Percentiles rank a stretch among this genome's conserved stretches.
Conservation (phyloP, 78 protist species). For the Chrysochromulina tobinii region DNA sequence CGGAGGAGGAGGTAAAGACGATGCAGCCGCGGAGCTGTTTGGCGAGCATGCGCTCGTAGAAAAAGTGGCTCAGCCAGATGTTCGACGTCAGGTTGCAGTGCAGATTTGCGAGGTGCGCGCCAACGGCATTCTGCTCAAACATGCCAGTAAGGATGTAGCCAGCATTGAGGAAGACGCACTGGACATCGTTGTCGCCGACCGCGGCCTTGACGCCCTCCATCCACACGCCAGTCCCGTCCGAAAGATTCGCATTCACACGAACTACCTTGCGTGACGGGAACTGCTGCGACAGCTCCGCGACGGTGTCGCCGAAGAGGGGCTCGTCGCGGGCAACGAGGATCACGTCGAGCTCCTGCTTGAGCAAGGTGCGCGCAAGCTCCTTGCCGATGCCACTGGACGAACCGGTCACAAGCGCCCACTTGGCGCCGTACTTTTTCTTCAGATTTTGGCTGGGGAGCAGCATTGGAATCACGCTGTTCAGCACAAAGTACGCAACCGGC, state of each 20-base stretch:
- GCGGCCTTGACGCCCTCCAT: neutral
- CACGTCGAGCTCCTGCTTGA: constrained; percentile 37
- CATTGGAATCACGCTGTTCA: neutral
- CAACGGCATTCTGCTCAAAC: neutral
- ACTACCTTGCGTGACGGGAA: constrained; percentile 2
- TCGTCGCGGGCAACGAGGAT: constrained; percentile 44
- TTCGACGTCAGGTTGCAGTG: constrained; percentile 15
- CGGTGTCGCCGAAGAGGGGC: neutral
- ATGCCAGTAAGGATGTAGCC: constrained; percentile 20
- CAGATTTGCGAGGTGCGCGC: neutral
- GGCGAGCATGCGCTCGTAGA: neutral
- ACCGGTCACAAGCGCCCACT: constrained; percentile 60
- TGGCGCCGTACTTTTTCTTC: neutral
- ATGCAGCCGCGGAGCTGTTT: neutral
- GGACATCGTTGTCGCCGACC: constrained; percentile 1
- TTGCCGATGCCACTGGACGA: constrained; percentile 44
- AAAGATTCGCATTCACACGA: constrained; percentile 1
- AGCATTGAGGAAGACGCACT: constrained; percentile 22
- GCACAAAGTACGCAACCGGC: neutral
- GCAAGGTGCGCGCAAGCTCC: constrained; percentile 15
- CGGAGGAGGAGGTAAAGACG: constrained; percentile 43
- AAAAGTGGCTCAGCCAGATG: constrained; percentile 24
- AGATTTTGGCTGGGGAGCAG: neutral
- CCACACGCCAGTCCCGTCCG: neutral
- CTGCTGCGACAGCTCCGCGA: neutral